Base-by-base conservation (phyloP, 768 basidiomycete species). In the Trametes cingulata region DNA sequence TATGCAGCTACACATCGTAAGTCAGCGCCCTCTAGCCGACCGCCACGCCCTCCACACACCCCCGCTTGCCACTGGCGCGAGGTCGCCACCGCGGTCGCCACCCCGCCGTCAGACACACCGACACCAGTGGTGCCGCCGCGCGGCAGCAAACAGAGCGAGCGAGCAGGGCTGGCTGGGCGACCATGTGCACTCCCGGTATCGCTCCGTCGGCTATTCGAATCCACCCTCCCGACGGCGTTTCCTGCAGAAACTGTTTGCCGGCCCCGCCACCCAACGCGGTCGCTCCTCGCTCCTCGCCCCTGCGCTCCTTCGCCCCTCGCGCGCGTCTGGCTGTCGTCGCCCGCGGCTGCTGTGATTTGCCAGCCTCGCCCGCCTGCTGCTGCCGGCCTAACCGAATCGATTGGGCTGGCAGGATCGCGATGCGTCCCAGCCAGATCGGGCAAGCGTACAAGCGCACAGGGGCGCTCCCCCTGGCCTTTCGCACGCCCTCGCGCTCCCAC, bases 401-500 rank as follows among this genome's bases (percentile, higher is more conserved):
- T n/a, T n/a, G n/a, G 29, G 6, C 29, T 22, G 19, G 19, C 42
- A 15, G n/a, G 46, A 19, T 24, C 36, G 35, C 29, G 48, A 22
- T 15, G 37, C 47, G 55, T 20, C 46, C 37, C 39, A 29, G 56
- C 58, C 58, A 41, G 58, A 59, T 59, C 58, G 15, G 58, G 58
- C 58, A 52, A 43, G 50, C 20, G 25, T 36, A 10, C 27, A n/a
- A n/a, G n/a, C 22, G 36, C 8, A 10, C 24, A 20, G 25, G 41
- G 20, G 4, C 24, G 20, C 36, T 19, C 41, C 15, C 33, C n/a
- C 59, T 41, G 37, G 33, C 43, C 37, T 36, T 24, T 27, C 42
- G 33, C 15, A 27, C 39, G 22, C 33, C 24, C 36, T 5, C 10
- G 25, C 9, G 46, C 40, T 53, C 50, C 50, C 55, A 57, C 56